Evolutionary conservation across 106 monocot species (phyloP), one percentile per base, ranked within the genome.

Genomic region (Dendrobium catenatum): DNA sequence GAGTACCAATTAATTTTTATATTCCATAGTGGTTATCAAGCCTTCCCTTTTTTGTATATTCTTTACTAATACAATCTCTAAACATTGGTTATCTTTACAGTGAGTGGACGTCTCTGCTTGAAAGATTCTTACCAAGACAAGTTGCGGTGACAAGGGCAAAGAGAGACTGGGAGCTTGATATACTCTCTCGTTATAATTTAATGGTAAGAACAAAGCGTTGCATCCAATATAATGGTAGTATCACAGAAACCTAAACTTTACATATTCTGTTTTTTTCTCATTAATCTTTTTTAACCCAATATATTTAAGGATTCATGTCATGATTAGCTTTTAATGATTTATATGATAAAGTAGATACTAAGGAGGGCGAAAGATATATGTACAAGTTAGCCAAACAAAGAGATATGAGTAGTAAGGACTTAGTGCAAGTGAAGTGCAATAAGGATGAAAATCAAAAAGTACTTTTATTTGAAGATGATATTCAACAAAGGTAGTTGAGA

Each of bases 121-220:
- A 99, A 83, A 91, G 99, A 75, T 99, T 93, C 85, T 88, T 99
- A 82, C 99, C 99, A 49, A 88, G 91, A 83, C 99, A 99, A 82
- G 86, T 99, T 86, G 89, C 99, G 55, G 83, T 95, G 73, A 95
- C 99, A 77, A 84, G 95, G 68, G 93, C 91, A 87, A 99, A 93
- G 70, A 80, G 78, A 54, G 99, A 99, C 6, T 99, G 99, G 99
- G 99, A 99, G 84, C 77, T 90, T 58, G 99, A 99, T 80, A 90
- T 99, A 76, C 78, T 97, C 55, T 97, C 92, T 82, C 92, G 90
- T 41, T 97, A 88, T 84, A 80, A 78, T 77, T 76, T 85, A 78
- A 92, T 97, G 94, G 96, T 97, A 88, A 82, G 79, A 79, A 19
- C 55, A 19, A 3, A 83, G 77, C 55, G 43, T 3, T 37, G 26